These are phyloP conservation scores for Leccinum arenicola DNA, from an alignment of 768 basidiomycete species.

Conservation along the genomic window DNA sequence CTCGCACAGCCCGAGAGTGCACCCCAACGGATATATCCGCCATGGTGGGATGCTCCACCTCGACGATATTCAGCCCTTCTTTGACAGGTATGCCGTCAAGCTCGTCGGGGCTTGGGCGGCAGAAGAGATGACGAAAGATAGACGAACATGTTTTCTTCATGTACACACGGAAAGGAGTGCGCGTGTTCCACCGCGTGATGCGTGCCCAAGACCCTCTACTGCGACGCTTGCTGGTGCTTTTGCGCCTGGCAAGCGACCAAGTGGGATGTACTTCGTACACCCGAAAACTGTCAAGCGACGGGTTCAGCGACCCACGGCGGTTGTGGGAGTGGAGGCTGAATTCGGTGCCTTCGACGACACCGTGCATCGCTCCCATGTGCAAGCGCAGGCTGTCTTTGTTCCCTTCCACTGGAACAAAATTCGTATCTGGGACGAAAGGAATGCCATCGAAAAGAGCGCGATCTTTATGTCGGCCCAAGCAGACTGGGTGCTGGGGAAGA, in stretches of 20 bases:
- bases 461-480: constrained; percentile 46
- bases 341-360: constrained; percentile 61
- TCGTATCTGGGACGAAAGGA: constrained; percentile 51
- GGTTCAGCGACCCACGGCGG: constrained; percentile 55
- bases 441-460: constrained; percentile 53
- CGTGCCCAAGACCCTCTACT: constrained; percentile 52
- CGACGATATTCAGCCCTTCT: constrained; percentile 44
- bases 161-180: constrained; percentile 51
- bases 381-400: constrained; percentile 45
- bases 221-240: constrained; percentile 33
- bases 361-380: constrained; percentile 59
- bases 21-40: constrained; percentile 54
- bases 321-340: constrained; percentile 64
- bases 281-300: constrained; percentile 46
- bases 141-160: constrained; percentile 47
- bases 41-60: constrained; percentile 40
- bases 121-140: constrained; percentile 46
- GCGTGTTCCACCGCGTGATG: constrained; percentile 53
- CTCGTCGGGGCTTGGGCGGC: constrained; percentile 30
- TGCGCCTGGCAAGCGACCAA: constrained; percentile 52
- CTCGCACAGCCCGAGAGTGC: constrained; percentile 36
- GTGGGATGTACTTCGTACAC: constrained; percentile 55
- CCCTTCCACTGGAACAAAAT: constrained; percentile 44
- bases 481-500: constrained; percentile 44
- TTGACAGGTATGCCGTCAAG: constrained; percentile 33